These are phyloP conservation scores for Penicillium taxi DNA, from an alignment of 495 filamentous ascomycete species.

Conservation along the genomic window DNA sequence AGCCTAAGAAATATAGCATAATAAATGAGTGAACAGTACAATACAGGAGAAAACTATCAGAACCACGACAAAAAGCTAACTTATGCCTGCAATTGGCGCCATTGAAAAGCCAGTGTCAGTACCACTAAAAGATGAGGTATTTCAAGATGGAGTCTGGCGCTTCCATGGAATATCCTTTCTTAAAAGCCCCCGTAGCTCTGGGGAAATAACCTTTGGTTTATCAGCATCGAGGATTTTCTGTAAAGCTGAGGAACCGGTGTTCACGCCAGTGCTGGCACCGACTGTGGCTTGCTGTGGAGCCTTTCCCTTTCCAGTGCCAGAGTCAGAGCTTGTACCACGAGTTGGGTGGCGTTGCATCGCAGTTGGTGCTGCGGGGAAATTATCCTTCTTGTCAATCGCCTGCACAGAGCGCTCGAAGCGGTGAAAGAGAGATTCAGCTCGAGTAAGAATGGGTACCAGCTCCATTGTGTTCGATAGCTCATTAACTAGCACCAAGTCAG, in stretches of 20 bases:
- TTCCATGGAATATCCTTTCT: slow-evolving; percentile 55
- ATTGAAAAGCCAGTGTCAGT: neutral
- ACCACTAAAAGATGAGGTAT: neutral
- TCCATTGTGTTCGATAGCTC: slow-evolving; percentile 92
- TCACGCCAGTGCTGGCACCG: slow-evolving; percentile 23
- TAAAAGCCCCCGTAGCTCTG: slow-evolving; percentile 69
- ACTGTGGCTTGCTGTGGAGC: slow-evolving; percentile 19
- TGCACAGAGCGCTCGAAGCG: slow-evolving; percentile 83
- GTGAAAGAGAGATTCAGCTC: slow-evolving; percentile 80
- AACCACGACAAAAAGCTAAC: neutral
- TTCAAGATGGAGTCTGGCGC: slow-evolving; percentile 5
- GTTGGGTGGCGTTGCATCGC: slow-evolving; percentile 44
- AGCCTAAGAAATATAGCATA: no score
- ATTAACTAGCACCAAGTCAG: no score
- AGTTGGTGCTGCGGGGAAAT: slow-evolving; percentile 61
- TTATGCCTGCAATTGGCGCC: no score
- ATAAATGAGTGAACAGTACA: neutral
- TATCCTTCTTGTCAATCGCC: slow-evolving; percentile 76
- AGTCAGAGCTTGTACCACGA: slow-evolving; percentile 4
- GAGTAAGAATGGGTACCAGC: slow-evolving; percentile 69
- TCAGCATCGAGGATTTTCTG: slow-evolving; percentile 16
- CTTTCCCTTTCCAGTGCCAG: slow-evolving; percentile 29
- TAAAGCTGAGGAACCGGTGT: slow-evolving; percentile 12
- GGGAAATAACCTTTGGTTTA: slow-evolving; percentile 63
- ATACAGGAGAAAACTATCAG: neutral